phyloP scores from a whole-genome alignment of 192 early-diverging fungal genomes.

The Pecoramyces ruminantium region DNA sequence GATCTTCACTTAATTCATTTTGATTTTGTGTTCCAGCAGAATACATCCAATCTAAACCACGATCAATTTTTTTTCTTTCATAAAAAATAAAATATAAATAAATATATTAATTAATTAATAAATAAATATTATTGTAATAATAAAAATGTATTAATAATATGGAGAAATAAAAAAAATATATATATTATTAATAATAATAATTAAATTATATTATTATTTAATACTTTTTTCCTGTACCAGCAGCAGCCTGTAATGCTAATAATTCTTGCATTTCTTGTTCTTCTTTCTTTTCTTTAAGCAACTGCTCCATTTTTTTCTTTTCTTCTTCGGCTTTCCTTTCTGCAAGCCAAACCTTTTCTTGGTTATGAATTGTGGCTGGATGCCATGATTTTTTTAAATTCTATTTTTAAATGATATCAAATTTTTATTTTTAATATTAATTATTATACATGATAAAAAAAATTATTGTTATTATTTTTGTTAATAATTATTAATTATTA shows the following conservation, averaged over 20 bases:
- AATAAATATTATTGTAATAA: no score
- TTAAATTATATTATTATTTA: not conserved
- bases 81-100: not conserved
- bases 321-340: slow-evolving; percentile 73
- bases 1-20: slow-evolving; percentile 35
- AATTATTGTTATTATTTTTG: no score
- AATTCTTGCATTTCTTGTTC: slow-evolving; percentile 79
- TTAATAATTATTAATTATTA: no score
- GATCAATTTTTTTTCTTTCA: slow-evolving; percentile 29
- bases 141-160: no score
- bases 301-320: slow-evolving; percentile 67
- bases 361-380: slow-evolving; percentile 77
- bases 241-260: slow-evolving; percentile 51
- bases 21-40: slow-evolving; percentile 40
- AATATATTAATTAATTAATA: no score
- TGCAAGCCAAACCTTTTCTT: slow-evolving; percentile 75
- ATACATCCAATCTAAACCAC: slow-evolving; percentile 95
- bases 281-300: slow-evolving; percentile 79
- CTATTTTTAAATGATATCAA: not conserved
- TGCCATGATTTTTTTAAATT: slow-evolving; percentile 98
- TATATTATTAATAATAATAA: not conserved
- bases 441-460: no score
- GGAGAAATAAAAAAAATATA: no score
- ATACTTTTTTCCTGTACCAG: slow-evolving; percentile 2
- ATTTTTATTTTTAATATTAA: no score